Evolutionary conservation across 345 rosid species (phyloP).

Genomic region (Sisymbrium irio): DNA sequence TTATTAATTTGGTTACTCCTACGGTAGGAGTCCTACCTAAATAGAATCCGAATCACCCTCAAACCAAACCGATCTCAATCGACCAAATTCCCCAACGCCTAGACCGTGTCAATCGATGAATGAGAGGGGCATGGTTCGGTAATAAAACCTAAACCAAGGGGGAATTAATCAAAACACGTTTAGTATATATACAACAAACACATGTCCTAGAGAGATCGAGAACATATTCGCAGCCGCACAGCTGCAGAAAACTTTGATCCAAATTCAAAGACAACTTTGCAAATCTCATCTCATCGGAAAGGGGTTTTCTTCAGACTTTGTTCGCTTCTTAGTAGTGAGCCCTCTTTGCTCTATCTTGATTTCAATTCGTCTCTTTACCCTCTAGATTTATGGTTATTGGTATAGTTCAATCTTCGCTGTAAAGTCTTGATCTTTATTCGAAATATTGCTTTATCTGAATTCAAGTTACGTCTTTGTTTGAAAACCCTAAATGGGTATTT

Average conservation of each 20-base stretch:
- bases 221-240: constrained; percentile 20
- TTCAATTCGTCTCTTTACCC: not conserved
- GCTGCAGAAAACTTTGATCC: constrained; percentile 13
- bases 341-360: not conserved
- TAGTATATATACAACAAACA: not conserved
- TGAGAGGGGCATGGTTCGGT: constrained; percentile 16
- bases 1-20: not conserved
- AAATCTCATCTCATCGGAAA: not conserved
- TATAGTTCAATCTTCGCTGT: not conserved
- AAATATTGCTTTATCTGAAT: not conserved
- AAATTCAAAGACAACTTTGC: not conserved
- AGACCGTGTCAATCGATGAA: not conserved
- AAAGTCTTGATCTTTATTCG: not conserved
- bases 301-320: not conserved
- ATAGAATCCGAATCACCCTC: not conserved
- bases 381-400: not conserved
- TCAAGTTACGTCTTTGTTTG: not conserved
- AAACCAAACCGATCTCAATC: not conserved
- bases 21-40: no score
- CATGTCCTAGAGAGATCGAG: not conserved
- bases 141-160: constrained; percentile 18
- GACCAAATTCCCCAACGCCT: not conserved
- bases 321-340: constrained; percentile 22
- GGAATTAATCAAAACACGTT: not conserved
- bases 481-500: constrained; percentile 7